phyloP scores from a whole-genome alignment of 2,329 filamentous ascomycete genomes.

The Dactylella cylindrospora region DNA sequence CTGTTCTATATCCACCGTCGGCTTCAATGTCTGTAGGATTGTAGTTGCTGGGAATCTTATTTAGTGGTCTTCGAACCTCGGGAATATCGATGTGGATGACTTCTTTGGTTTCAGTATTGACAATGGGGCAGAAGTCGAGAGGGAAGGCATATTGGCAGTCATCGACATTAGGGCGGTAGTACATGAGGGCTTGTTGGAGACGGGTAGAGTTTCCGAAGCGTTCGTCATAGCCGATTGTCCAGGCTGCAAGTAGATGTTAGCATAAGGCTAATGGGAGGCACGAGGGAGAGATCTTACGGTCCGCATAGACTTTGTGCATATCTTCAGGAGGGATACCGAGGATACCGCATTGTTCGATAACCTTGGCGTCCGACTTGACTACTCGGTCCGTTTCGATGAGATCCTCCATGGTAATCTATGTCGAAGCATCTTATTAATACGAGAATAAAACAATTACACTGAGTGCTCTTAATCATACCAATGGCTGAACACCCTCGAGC shows the following conservation, averaged over 20 bases:
- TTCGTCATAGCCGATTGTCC: constrained; percentile 94
- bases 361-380: constrained; percentile 74
- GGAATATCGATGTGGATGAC: constrained; percentile 85
- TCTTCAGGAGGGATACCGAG: constrained; percentile 77
- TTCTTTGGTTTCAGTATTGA: constrained; percentile 73
- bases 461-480: constrained; percentile 58
- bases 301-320: constrained; percentile 95
- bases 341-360: constrained; percentile 86
- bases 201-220: constrained; percentile 76
- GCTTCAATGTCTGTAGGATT: constrained; percentile 71
- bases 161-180: constrained; percentile 82
- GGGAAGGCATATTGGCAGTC: constrained; percentile 90
- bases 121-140: constrained; percentile 91
- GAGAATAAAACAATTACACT: not conserved
- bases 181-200: constrained; percentile 92
- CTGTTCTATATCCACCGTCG: constrained; percentile 72
- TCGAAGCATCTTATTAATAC: constrained; percentile 1
- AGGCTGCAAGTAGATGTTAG: constrained; percentile 58
- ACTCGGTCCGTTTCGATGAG: constrained; percentile 76
- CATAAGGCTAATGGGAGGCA: not conserved
- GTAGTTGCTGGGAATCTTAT: constrained; percentile 76
- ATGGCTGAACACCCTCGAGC: constrained; percentile 75
- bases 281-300: constrained; percentile 62
- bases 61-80: constrained; percentile 72
- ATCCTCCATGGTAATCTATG: constrained; percentile 85